phyloP scores from a whole-genome alignment of 1,284 basidiomycete species.

The Marasmius oreades region DNA sequence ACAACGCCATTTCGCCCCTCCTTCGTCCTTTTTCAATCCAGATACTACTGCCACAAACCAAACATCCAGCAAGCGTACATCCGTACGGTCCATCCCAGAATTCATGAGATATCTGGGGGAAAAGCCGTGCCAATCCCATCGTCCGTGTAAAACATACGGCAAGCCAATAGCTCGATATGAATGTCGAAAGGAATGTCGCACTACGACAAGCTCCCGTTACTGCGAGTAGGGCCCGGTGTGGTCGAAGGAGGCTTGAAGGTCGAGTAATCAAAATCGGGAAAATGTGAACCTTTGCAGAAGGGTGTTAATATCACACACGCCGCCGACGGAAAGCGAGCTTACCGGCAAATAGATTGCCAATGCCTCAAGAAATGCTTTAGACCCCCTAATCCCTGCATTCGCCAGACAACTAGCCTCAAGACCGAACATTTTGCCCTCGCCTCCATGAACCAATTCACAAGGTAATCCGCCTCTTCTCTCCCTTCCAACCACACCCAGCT shows the following conservation, averaged over 20 bases:
- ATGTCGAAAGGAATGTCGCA: conserved; percentile 67
- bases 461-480: conserved; percentile 62
- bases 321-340: conserved; percentile 26
- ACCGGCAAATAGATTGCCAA: conserved; percentile 68
- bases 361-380: conserved; percentile 57
- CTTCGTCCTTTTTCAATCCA: conserved; percentile 69
- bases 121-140: conserved; percentile 53
- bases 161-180: conserved; percentile 67
- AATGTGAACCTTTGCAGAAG: conserved; percentile 57
- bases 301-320: not conserved
- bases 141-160: conserved; percentile 67
- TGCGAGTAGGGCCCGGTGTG: conserved; percentile 35
- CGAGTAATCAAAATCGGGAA: conserved; percentile 59
- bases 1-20: conserved; percentile 74
- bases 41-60: conserved; percentile 71
- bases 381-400: conserved; percentile 51
- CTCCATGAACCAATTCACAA: conserved; percentile 67
- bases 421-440: conserved; percentile 41
- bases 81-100: conserved; percentile 75
- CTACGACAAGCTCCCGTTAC: conserved; percentile 55
- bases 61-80: conserved; percentile 59
- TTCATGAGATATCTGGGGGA: conserved; percentile 67
- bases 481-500: conserved; percentile 48
- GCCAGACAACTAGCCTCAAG: conserved; percentile 53
- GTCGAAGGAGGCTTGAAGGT: conserved; percentile 48